These are phyloP conservation scores for Vigna unguiculata DNA, from an alignment of 306 rosid genomes.

Conservation along the genomic window DNA sequence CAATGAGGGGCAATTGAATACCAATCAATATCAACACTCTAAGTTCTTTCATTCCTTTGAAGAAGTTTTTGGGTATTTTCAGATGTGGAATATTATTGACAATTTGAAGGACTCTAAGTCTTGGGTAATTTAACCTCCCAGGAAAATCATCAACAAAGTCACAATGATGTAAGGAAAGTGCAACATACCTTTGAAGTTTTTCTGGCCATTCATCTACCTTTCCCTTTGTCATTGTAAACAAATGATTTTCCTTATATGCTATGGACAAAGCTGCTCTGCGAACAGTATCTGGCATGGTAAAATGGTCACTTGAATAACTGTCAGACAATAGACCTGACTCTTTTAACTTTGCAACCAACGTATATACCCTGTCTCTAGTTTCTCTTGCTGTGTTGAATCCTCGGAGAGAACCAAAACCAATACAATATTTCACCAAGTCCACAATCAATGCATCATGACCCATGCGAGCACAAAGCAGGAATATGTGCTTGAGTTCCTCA, in stretches of 20 bases:
- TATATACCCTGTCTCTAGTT: not conserved
- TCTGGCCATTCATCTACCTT: not conserved
- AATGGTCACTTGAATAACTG: not conserved
- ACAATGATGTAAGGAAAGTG: not conserved
- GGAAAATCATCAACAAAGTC: not conserved
- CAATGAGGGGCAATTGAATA: not conserved
- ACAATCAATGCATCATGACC: not conserved
- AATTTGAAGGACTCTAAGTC: conserved; percentile 5
- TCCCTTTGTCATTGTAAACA: not conserved
- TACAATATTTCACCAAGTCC: conserved; percentile 5
- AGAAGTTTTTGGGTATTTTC: not conserved
- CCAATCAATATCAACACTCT: not conserved
- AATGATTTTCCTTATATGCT: not conserved
- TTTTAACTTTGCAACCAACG: not conserved
- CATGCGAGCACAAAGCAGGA: not conserved
- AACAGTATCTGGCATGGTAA: not conserved
- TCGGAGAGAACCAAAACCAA: not conserved
- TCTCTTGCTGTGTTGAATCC: not conserved
- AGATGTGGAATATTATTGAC: not conserved
- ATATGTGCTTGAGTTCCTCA: not conserved
- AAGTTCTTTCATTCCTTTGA: not conserved
- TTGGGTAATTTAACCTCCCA: not conserved
- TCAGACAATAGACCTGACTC: not conserved
- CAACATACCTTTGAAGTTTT: not conserved
- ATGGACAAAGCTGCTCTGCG: conserved; percentile 8